Evolutionary conservation across 2,329 filamentous ascomycete genomes (phyloP).

Genomic region (Xylariaceae sp.): DNA sequence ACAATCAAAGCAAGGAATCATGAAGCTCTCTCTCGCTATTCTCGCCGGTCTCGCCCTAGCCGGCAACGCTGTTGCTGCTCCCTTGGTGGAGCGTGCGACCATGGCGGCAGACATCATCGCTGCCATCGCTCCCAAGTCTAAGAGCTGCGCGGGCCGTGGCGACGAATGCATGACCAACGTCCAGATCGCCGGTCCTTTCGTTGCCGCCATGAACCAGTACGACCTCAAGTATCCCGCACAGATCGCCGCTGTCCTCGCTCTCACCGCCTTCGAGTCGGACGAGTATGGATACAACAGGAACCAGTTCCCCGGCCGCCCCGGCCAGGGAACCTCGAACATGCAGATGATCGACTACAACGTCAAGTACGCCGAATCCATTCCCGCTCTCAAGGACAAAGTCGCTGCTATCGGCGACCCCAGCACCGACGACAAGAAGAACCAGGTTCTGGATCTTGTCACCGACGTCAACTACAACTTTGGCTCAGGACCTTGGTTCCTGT

Average conservation of each 20-base stretch:
- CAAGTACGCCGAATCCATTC: conserved; percentile 43
- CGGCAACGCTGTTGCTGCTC: conserved; percentile 20
- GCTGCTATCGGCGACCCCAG: conserved; percentile 19
- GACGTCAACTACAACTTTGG: conserved; percentile 52
- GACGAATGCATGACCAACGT: conserved; percentile 64
- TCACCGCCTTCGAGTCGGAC: conserved; percentile 68
- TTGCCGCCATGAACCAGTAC: conserved; percentile 54
- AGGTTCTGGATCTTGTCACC: conserved; percentile 42
- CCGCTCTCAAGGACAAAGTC: conserved; percentile 32
- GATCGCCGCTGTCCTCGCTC: conserved; percentile 65
- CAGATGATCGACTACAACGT: conserved; percentile 44
- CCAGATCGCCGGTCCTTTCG: conserved; percentile 56
- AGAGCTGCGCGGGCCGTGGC: conserved; percentile 45
- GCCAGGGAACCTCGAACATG: conserved; percentile 66
- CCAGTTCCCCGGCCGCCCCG: conserved; percentile 51
- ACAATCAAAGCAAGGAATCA: conserved; percentile 13
- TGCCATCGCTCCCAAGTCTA: conserved; percentile 51
- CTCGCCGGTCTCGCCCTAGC: conserved; percentile 23
- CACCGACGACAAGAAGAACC: conserved; percentile 32
- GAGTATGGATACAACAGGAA: conserved; percentile 71
- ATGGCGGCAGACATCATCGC: conserved; percentile 39
- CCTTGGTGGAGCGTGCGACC: conserved; percentile 7
- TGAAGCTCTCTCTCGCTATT: conserved; percentile 26
- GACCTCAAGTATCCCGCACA: conserved; percentile 50
- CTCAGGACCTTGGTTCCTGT: conserved; percentile 49